A percentile compares a stretch with the other conserved stretches of the same genome.
Evolutionary conservation across 257 asterid species (phyloP).

Genomic region (Capsicum chinense): DNA sequence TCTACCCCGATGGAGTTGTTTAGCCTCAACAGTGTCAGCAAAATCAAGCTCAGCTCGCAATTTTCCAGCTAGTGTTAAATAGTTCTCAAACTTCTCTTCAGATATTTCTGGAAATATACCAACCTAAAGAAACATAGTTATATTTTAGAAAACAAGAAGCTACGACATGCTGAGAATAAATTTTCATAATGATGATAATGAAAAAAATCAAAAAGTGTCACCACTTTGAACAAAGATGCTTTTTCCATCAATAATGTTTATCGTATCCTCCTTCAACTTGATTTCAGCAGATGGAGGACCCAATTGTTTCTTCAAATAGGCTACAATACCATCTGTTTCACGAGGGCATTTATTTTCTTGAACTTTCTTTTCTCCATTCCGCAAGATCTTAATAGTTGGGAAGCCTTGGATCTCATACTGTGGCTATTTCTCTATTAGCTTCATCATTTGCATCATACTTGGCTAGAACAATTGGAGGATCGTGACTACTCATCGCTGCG

Average conservation of each 20-base stretch:
- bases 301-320: slow-evolving; percentile 72
- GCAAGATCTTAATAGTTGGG: slow-evolving; percentile 77
- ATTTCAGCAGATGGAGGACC: slow-evolving; percentile 88
- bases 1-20: slow-evolving; percentile 71
- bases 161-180: background rate
- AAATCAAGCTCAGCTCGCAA: slow-evolving; percentile 69
- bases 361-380: slow-evolving; percentile 68
- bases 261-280: slow-evolving; percentile 66
- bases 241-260: slow-evolving; percentile 56
- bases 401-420: slow-evolving; percentile 69
- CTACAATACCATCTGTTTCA: slow-evolving; percentile 73
- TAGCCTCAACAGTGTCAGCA: slow-evolving; percentile 77
- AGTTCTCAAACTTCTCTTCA: slow-evolving; percentile 68
- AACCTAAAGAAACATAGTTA: slow-evolving; percentile 46
- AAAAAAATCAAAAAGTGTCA: background rate
- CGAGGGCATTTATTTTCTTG: slow-evolving; percentile 89
- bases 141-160: slow-evolving; percentile 2
- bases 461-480: slow-evolving; percentile 71
- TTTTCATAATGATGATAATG: background rate
- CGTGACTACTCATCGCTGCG: slow-evolving; percentile 63
- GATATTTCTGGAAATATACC: slow-evolving; percentile 74
- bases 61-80: slow-evolving; percentile 65
- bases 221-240: slow-evolving; percentile 60
- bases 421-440: slow-evolving; percentile 53
- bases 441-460: slow-evolving; percentile 74